Conservation (phyloP, 2,329 filamentous ascomycete species). For the Fusarium nodosum region DNA sequence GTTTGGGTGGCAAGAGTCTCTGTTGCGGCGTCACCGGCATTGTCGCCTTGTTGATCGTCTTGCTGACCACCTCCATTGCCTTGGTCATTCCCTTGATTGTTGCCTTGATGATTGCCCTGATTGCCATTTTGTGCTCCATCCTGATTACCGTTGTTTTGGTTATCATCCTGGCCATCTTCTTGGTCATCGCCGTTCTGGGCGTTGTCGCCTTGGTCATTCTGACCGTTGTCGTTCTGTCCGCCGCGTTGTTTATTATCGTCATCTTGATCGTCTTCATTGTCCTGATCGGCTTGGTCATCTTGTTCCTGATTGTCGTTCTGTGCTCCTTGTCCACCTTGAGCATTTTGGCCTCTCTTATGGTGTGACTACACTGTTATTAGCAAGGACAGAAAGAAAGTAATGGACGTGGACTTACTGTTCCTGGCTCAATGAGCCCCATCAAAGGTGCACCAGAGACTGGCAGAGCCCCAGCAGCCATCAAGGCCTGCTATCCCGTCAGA, state of each 20-base stretch:
- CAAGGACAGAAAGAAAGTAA: accelerated
- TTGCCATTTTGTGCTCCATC: not conserved
- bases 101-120: not conserved
- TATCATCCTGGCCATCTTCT: not conserved
- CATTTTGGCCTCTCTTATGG: not conserved
- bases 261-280: not conserved
- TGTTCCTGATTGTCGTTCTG: not conserved
- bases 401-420: not conserved
- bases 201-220: not conserved
- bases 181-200: not conserved
- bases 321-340: not conserved
- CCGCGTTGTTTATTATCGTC: not conserved
- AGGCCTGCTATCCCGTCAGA: not conserved
- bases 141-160: not conserved
- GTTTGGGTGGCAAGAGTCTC: constrained; percentile 5
- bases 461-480: constrained; percentile 31
- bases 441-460: constrained; percentile 17
- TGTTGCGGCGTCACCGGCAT: not conserved
- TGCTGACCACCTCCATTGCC: not conserved
- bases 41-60: not conserved
- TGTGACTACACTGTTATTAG: not conserved
- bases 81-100: not conserved
- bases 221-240: not conserved
- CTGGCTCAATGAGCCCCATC: constrained; percentile 24
- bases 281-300: not conserved